A percentile compares a stretch with the other conserved stretches of the same genome.
Conservation (phyloP, 2,329 filamentous ascomycete genomes). For the Emmonsiellopsis sp. region DNA sequence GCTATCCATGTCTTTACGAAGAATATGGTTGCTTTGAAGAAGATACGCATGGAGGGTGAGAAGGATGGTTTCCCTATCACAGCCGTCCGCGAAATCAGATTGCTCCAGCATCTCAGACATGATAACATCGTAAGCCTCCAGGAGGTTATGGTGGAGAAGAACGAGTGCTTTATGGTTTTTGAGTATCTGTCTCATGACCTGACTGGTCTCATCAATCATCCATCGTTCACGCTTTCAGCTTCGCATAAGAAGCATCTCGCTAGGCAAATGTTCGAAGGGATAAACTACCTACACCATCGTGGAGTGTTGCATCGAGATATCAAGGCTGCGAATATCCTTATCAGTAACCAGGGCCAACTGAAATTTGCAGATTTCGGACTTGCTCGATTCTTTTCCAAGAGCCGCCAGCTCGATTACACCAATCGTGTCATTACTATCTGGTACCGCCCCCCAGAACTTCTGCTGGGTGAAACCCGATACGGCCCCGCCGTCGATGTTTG, state of each 20-base stretch:
- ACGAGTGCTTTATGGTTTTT: slow-evolving; percentile 99
- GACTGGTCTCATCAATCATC: slow-evolving; percentile 90
- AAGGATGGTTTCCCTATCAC: slow-evolving; percentile 99
- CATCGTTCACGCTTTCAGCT: slow-evolving; percentile 72
- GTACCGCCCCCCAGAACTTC: slow-evolving; percentile 86
- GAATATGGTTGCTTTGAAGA: slow-evolving; percentile 79
- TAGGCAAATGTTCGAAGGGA: slow-evolving; percentile 82
- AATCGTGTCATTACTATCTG: slow-evolving; percentile 98
- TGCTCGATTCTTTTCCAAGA: slow-evolving; percentile 91
- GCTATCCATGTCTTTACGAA: slow-evolving; percentile 70
- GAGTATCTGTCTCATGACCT: slow-evolving; percentile 95
- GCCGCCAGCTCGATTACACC: slow-evolving; percentile 85
- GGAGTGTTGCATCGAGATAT: slow-evolving; percentile 97
- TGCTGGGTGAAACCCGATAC: slow-evolving; percentile 84
- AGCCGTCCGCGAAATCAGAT: slow-evolving; percentile 89
- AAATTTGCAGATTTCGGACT: slow-evolving; percentile 96
- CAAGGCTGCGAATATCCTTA: slow-evolving; percentile 94
- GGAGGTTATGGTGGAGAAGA: slow-evolving; percentile 98
- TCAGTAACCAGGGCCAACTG: slow-evolving; percentile 77
- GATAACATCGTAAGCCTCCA: slow-evolving; percentile 77
- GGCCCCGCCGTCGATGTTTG: slow-evolving; percentile 87
- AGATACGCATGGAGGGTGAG: slow-evolving; percentile 99
- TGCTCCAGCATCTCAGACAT: slow-evolving; percentile 87
- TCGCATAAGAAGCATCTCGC: slow-evolving; percentile 89
- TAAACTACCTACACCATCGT: slow-evolving; percentile 85